Percentiles rank a stretch among this genome's conserved stretches.
Conservation (phyloP, 2,329 filamentous ascomycete genomes). For the Aspergillus felis region DNA sequence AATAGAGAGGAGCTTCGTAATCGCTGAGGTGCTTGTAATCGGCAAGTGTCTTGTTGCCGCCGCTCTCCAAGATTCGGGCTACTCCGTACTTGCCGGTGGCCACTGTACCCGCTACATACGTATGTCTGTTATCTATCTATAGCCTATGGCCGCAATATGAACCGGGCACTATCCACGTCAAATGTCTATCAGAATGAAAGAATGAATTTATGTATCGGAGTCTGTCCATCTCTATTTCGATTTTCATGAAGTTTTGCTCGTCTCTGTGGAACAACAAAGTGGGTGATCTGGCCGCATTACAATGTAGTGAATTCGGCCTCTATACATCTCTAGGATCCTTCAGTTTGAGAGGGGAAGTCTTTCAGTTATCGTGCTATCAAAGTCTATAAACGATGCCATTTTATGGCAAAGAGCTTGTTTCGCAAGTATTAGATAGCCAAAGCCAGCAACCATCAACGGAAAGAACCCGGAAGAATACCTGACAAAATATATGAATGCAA, state of each 20-base stretch:
- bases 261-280: not conserved
- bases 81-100: too few species aligned
- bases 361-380: not conserved
- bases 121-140: not conserved
- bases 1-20: not conserved
- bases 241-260: too few species aligned
- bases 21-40: not conserved
- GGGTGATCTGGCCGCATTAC: not conserved
- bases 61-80: too few species aligned
- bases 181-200: not conserved
- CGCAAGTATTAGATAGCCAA: not conserved
- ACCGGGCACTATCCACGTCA: not conserved
- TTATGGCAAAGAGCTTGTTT: not conserved
- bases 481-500: slow-evolving; percentile 2
- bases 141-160: not conserved
- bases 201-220: not conserved
- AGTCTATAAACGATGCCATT: slow-evolving; percentile 2
- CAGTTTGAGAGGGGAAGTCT: not conserved
- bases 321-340: not conserved
- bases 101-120: not conserved
- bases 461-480: not conserved
- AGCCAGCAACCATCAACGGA: not conserved
- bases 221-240: not conserved
- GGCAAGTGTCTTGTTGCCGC: not conserved
- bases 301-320: not conserved